These are phyloP conservation scores for Rubus idaeus DNA, from an alignment of 306 rosid genomes.

Conservation along the genomic window DNA sequence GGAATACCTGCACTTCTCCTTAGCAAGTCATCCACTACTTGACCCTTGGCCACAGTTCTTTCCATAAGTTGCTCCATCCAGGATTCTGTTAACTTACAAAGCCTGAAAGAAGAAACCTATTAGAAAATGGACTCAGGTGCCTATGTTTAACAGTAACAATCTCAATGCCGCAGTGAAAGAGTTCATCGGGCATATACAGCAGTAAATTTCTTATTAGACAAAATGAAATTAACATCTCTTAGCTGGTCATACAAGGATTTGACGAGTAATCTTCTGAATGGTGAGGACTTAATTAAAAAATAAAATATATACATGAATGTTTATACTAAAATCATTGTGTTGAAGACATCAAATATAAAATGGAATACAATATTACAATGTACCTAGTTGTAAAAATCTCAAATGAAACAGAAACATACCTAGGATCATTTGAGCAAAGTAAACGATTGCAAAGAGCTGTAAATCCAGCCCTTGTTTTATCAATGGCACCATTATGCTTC, in stretches of 20 bases:
- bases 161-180: neutral
- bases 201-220: neutral
- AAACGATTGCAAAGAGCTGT: constrained; percentile 96
- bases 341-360: neutral
- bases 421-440: constrained; percentile 85
- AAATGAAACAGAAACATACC: constrained; percentile 38
- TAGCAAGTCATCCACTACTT: constrained; percentile 82
- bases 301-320: neutral
- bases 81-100: constrained; percentile 79
- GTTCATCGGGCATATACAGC: neutral
- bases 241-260: neutral
- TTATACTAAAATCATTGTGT: neutral
- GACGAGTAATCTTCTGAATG: constrained; percentile 11
- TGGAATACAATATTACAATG: constrained; percentile 2
- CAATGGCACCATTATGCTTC: constrained; percentile 99
- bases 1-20: constrained; percentile 99
- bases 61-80: constrained; percentile 99
- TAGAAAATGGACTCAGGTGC: constrained; percentile 7
- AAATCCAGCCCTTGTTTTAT: constrained; percentile 97
- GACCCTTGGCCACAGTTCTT: constrained; percentile 85
- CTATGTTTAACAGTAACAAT: neutral
- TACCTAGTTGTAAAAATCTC: neutral
- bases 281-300: neutral
- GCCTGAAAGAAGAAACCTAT: constrained; percentile 48
- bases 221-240: neutral